A percentile compares a stretch with the other conserved stretches of the same genome.
Evolutionary conservation across 495 filamentous ascomycete genomes (phyloP).

Genomic region (Cercophora sp.): DNA sequence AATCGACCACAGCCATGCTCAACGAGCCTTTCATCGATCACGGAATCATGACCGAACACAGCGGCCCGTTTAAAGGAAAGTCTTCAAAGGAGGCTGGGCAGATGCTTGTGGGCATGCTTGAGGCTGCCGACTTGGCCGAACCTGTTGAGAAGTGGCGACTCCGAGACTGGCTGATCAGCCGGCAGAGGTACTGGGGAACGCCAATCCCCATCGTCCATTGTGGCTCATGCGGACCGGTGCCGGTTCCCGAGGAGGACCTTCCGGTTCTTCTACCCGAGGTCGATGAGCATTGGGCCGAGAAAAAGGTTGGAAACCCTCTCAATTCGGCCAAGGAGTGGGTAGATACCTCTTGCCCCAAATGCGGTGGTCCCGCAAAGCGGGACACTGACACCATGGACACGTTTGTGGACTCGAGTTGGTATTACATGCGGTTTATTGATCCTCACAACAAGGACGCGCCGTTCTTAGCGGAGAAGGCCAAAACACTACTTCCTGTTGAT

Average conservation of each 20-base stretch:
- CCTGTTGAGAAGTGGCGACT: conserved; percentile 68
- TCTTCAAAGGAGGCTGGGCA: conserved; percentile 59
- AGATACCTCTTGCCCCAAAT: conserved; percentile 71
- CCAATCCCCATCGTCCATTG: conserved; percentile 91
- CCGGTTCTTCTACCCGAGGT: conserved; percentile 74
- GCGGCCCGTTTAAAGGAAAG: conserved; percentile 56
- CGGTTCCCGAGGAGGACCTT: conserved; percentile 70
- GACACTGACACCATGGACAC: conserved; percentile 97
- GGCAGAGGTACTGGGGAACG: conserved; percentile 87
- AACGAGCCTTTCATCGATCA: conserved; percentile 54
- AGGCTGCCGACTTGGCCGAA: conserved; percentile 51
- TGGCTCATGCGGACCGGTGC: conserved; percentile 67
- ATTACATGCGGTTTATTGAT: conserved; percentile 77
- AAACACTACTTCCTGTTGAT: conserved; percentile 64
- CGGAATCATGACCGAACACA: conserved; percentile 62
- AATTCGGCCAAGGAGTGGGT: conserved; percentile 69
- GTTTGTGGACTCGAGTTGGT: conserved; percentile 92
- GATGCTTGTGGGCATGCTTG: conserved; percentile 57
- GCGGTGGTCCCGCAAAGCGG: conserved; percentile 62
- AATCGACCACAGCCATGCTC: conserved; percentile 33
- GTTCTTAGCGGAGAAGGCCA: conserved; percentile 55
- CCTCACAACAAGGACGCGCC: conserved; percentile 57
- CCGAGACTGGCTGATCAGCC: conserved; percentile 82
- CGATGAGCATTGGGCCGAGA: conserved; percentile 60
- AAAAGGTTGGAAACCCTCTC: conserved; percentile 72